phyloP scores from a whole-genome alignment of 164 flowering plant species.

The Annona cherimola region DNA sequence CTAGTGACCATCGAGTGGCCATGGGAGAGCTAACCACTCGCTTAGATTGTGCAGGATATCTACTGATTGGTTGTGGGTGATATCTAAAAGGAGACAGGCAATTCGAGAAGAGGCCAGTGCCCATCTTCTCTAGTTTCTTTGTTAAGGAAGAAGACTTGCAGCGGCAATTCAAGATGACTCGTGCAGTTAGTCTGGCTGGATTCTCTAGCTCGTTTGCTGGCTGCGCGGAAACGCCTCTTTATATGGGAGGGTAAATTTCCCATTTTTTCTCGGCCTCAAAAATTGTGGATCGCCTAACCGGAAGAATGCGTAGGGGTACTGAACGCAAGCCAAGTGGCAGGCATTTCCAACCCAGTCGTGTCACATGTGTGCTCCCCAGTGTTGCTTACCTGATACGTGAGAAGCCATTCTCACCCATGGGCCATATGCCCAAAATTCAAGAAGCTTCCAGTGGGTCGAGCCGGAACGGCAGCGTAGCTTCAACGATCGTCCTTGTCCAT shows the following conservation, averaged over 20 bases:
- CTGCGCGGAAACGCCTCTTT: too few relatives aligned
- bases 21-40: conserved; percentile 11
- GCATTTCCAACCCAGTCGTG: too few relatives aligned
- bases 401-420: too few relatives aligned
- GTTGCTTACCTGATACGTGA: too few relatives aligned
- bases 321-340: too few relatives aligned
- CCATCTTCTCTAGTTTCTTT: conserved; percentile 24
- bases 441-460: too few relatives aligned
- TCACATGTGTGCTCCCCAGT: too few relatives aligned
- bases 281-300: not conserved
- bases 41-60: conserved; percentile 8
- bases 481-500: too few relatives aligned
- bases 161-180: not conserved
- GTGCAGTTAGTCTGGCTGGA: not conserved
- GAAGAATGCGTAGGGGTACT: too few relatives aligned
- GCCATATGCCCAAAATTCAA: too few relatives aligned
- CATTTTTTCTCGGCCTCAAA: not conserved
- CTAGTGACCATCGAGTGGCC: conserved; percentile 9
- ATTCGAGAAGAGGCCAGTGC: conserved; percentile 29
- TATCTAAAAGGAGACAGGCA: conserved; percentile 28
- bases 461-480: too few relatives aligned
- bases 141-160: not conserved
- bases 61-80: conserved; percentile 5
- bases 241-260: not conserved
- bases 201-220: too few relatives aligned